Evolutionary conservation across 257 asterid genomes (phyloP).

Genomic region (Thymus quinquecostatus): DNA sequence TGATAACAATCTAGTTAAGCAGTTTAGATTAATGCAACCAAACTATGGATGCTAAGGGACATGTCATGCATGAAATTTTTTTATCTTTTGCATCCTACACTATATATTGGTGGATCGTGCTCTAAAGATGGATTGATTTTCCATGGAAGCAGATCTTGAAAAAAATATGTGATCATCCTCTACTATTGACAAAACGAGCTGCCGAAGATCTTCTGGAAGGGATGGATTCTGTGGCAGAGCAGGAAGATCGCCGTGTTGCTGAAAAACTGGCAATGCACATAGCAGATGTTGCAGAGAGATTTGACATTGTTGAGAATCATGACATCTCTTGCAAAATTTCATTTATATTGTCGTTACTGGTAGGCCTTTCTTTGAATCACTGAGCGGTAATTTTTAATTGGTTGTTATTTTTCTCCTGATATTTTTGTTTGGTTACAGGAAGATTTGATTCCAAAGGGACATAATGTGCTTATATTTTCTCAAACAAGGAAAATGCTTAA

Average conservation of each 20-base stretch:
- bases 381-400: neutral
- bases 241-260: conserved; percentile 76
- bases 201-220: conserved; percentile 98
- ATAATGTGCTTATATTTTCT: conserved; percentile 90
- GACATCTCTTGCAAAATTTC: conserved; percentile 87
- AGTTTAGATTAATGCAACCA: neutral
- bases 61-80: neutral
- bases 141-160: conserved; percentile 67
- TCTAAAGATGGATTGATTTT: conserved; percentile 21
- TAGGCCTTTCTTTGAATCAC: conserved; percentile 35
- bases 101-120: conserved; percentile 14
- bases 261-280: conserved; percentile 90
- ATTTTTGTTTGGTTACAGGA: conserved; percentile 51
- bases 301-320: conserved; percentile 64
- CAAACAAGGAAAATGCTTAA: conserved; percentile 96
- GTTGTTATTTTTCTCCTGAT: conserved; percentile 3
- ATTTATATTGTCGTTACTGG: conserved; percentile 78
- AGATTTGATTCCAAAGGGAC: conserved; percentile 81
- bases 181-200: conserved; percentile 90
- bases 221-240: conserved; percentile 69
- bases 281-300: conserved; percentile 81
- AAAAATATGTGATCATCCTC: conserved; percentile 96
- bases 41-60: neutral
- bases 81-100: neutral
- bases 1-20: neutral